Conservation (phyloP, 2,329 filamentous ascomycete genomes). For the Fusarium setosum region DNA sequence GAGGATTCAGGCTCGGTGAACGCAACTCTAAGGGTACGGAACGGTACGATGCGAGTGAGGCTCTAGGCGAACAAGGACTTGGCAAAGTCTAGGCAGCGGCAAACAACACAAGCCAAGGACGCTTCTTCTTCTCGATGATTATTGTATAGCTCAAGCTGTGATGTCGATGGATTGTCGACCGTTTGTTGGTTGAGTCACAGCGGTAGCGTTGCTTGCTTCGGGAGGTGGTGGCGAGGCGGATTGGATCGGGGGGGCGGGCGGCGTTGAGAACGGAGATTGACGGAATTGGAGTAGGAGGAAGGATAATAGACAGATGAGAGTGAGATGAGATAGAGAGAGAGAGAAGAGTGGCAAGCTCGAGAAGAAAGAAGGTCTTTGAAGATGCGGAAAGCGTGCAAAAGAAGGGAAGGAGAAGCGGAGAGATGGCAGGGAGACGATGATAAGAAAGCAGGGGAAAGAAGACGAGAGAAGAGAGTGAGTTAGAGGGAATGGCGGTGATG, state of each 20-base stretch:
- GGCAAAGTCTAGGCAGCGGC: constrained; percentile 27
- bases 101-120: constrained; percentile 38
- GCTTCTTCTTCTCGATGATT: constrained; percentile 49
- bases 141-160: constrained; percentile 31
- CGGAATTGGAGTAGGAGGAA: too few species aligned
- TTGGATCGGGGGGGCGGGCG: constrained; percentile 30
- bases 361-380: constrained; percentile 51
- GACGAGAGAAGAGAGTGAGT: constrained; percentile 49
- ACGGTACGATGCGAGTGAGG: constrained; percentile 23
- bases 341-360: constrained; percentile 48
- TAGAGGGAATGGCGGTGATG: constrained; percentile 51
- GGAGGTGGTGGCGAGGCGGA: constrained; percentile 40
- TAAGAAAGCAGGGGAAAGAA: constrained; percentile 47
- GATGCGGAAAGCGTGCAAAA: constrained; percentile 47
- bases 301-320: constrained; percentile 31
- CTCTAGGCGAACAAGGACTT: constrained; percentile 33
- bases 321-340: constrained; percentile 32
- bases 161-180: constrained; percentile 23
- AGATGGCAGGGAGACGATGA: constrained; percentile 45
- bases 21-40: constrained; percentile 15
- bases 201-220: constrained; percentile 40
- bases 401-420: constrained; percentile 47
- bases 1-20: constrained; percentile 9
- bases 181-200: constrained; percentile 34
- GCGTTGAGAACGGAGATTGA: constrained; percentile 8